Evolutionary conservation across 108 stramenopile species (phyloP).

Genomic region (Fistulifera pelliculosa): DNA sequence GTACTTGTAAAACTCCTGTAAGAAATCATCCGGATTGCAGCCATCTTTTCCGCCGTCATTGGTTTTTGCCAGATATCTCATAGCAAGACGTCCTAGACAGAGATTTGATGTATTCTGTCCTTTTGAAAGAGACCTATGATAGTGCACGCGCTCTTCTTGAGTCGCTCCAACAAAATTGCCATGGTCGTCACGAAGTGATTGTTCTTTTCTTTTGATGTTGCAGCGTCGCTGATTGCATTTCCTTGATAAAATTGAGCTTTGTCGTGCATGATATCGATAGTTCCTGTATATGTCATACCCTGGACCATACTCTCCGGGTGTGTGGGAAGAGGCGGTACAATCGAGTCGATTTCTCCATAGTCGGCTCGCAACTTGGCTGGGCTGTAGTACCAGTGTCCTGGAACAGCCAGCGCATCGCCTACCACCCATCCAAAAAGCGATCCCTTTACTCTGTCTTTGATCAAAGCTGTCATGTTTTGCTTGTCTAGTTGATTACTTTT

Average conservation of each 20-base stretch:
- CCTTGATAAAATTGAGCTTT: constrained; percentile 20
- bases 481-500: no score
- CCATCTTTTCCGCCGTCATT: constrained; percentile 12
- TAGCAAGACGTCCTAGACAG: constrained; percentile 17
- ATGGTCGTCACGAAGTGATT: constrained; percentile 16
- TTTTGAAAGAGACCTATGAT: constrained; percentile 18
- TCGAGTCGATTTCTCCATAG: constrained; percentile 13
- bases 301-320: constrained; percentile 22
- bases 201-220: constrained; percentile 4
- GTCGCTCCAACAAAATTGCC: constrained; percentile 15
- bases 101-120: constrained; percentile 25
- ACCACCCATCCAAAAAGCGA: constrained; percentile 9
- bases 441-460: neutral
- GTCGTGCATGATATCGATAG: constrained; percentile 21
- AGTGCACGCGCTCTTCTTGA: constrained; percentile 17
- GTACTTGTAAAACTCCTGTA: constrained; percentile 11
- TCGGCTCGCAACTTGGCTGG: constrained; percentile 10
- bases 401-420: constrained; percentile 13
- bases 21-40: constrained; percentile 18
- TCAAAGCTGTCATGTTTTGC: no score
- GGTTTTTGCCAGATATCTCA: constrained; percentile 16
- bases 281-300: constrained; percentile 20
- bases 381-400: constrained; percentile 14
- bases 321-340: constrained; percentile 12
- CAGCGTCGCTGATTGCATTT: neutral